phyloP scores from a whole-genome alignment of 2,329 filamentous ascomycete species.

The Neospermospora avenae region DNA sequence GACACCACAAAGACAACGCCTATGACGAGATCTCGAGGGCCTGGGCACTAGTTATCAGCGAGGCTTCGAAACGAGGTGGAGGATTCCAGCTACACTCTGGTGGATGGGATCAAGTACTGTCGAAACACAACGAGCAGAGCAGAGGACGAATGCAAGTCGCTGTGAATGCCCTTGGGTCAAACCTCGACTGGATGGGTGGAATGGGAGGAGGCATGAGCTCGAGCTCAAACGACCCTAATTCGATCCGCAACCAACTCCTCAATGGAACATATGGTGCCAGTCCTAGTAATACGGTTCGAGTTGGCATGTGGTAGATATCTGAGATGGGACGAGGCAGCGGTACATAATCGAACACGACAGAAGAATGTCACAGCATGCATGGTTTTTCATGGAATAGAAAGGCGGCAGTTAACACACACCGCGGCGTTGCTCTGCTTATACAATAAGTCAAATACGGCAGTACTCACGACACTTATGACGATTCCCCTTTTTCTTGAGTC shows the following conservation, averaged over 20 bases:
- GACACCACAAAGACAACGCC: slow-evolving; percentile 88
- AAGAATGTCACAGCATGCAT: slow-evolving; percentile 23
- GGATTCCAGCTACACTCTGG: slow-evolving; percentile 87
- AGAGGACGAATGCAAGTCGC: slow-evolving; percentile 78
- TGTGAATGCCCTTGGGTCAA: slow-evolving; percentile 70
- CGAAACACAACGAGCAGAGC: slow-evolving; percentile 84
- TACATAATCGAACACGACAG: slow-evolving; percentile 23
- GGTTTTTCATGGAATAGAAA: slow-evolving; percentile 21
- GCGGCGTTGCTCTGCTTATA: slow-evolving; percentile 27
- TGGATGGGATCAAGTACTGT: slow-evolving; percentile 85
- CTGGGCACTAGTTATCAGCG: slow-evolving; percentile 87
- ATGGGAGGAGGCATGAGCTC: too few relatives aligned
- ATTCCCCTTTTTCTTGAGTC: slow-evolving; percentile 26
- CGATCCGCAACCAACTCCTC: slow-evolving; percentile 60
- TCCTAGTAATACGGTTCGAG: slow-evolving; percentile 43
- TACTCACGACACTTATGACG: slow-evolving; percentile 34
- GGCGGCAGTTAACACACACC: slow-evolving; percentile 25
- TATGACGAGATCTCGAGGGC: slow-evolving; percentile 95
- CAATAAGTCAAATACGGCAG: slow-evolving; percentile 20
- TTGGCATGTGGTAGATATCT: slow-evolving; percentile 55
- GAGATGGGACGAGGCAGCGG: slow-evolving; percentile 5
- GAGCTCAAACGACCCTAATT: slow-evolving; percentile 44
- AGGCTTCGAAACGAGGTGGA: slow-evolving; percentile 85
- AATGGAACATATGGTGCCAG: slow-evolving; percentile 55
- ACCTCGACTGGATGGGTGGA: slow-evolving; percentile 73